Evolutionary conservation across 2,329 filamentous ascomycete genomes (phyloP).

Genomic region (Penicillium decumbens): DNA sequence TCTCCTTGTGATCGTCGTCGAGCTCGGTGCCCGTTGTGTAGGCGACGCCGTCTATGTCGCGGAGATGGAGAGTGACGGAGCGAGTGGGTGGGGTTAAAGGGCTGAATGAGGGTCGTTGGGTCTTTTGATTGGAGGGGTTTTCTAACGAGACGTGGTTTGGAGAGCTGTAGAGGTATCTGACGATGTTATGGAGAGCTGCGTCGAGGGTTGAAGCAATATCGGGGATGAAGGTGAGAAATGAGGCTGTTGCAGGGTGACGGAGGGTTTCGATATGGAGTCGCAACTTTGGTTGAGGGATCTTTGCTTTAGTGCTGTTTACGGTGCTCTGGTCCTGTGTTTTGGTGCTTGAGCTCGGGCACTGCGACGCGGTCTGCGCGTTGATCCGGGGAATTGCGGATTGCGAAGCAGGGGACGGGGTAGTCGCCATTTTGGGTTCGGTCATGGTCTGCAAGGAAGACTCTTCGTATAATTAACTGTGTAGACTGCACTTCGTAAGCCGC

Average conservation of each 20-base stretch:
- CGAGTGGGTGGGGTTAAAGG: slow-evolving; percentile 60
- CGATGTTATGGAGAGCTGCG: slow-evolving; percentile 62
- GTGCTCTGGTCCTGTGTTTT: not conserved
- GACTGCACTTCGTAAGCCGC: not conserved
- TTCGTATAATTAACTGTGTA: not conserved
- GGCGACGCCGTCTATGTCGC: slow-evolving; percentile 76
- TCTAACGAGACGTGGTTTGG: not conserved
- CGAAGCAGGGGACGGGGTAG: slow-evolving; percentile 2
- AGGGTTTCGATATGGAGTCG: slow-evolving; percentile 35
- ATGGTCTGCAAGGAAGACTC: not conserved
- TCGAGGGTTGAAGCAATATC: slow-evolving; percentile 57
- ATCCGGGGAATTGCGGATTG: slow-evolving; percentile 17
- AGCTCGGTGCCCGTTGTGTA: slow-evolving; percentile 79
- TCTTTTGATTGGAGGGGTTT: slow-evolving; percentile 9
- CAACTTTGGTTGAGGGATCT: slow-evolving; percentile 31
- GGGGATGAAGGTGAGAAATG: slow-evolving; percentile 65
- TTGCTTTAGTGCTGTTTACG: slow-evolving; percentile 2
- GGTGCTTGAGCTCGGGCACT: slow-evolving; percentile 1
- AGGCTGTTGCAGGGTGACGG: slow-evolving; percentile 31
- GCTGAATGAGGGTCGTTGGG: slow-evolving; percentile 20
- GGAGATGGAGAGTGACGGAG: slow-evolving; percentile 77
- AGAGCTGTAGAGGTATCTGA: slow-evolving; percentile 63
- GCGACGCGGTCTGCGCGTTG: not conserved
- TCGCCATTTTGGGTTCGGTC: slow-evolving; percentile 13
- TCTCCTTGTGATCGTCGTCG: slow-evolving; percentile 85